These are phyloP conservation scores for Yarrowia galli DNA, from an alignment of 1,139 yeast species.

Conservation along the genomic window DNA sequence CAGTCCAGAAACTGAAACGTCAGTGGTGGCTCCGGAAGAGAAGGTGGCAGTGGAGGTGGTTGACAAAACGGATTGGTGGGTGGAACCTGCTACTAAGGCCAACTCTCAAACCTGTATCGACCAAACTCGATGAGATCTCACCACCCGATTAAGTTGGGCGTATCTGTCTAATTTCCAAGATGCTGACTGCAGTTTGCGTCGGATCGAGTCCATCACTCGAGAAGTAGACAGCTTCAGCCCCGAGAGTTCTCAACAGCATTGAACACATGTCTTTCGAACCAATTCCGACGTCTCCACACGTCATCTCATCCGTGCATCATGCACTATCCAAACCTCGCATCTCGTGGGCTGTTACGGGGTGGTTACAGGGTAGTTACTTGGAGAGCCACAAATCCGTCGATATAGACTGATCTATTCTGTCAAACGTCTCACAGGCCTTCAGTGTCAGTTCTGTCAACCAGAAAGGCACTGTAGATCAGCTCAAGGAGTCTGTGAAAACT, in stretches of 20 bases:
- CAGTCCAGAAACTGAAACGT: no score
- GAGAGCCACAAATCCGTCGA: no score
- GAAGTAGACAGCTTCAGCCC: background rate
- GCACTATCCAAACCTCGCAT: background rate
- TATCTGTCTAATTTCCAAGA: background rate
- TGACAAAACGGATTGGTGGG: no score
- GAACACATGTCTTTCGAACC: background rate
- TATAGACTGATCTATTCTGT: background rate
- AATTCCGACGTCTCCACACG: background rate
- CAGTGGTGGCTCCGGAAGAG: no score
- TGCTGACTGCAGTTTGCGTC: background rate
- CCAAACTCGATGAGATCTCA: no score
- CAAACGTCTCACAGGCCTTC: no score
- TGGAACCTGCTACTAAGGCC: no score
- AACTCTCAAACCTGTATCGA: background rate
- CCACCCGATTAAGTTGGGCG: background rate
- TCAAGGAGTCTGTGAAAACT: no score
- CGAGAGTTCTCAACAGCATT: background rate
- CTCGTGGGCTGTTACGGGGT: background rate
- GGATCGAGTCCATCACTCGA: background rate
- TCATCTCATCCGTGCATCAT: background rate
- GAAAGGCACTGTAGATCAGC: no score
- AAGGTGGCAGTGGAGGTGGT: no score
- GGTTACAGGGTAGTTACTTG: no score
- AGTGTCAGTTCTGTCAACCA: no score